phyloP scores from a whole-genome alignment of 306 rosid species.

The Lathyrus sativus region DNA sequence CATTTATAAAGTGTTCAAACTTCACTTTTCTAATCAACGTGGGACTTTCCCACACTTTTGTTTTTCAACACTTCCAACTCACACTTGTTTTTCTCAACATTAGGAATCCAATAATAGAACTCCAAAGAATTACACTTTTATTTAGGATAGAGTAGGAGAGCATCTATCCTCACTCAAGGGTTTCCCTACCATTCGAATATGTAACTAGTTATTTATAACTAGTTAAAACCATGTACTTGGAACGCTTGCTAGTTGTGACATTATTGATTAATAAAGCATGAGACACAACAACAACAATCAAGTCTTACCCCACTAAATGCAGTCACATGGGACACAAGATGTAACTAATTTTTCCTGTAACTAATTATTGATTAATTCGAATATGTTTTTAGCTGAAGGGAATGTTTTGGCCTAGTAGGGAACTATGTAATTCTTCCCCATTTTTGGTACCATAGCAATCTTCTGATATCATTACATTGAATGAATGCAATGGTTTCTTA shows the following conservation, averaged over 20 bases:
- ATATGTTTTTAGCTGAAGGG: not conserved
- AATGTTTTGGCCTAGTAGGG: constrained; percentile 4
- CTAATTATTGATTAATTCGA: too few species aligned
- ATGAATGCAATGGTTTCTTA: constrained; percentile 4
- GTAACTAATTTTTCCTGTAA: not conserved
- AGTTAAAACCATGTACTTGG: not conserved
- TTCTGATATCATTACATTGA: constrained; percentile 9
- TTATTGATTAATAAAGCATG: not conserved
- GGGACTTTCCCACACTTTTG: too few species aligned
- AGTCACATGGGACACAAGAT: not conserved
- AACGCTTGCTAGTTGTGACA: not conserved
- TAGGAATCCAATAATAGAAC: too few species aligned
- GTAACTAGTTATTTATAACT: not conserved
- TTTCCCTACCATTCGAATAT: too few species aligned
- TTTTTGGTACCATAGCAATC: constrained; percentile 12
- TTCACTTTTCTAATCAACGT: too few species aligned
- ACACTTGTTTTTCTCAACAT: too few species aligned
- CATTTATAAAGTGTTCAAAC: too few species aligned
- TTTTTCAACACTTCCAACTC: too few species aligned
- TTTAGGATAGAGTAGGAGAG: too few species aligned
- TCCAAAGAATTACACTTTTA: too few species aligned
- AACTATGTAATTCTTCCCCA: constrained; percentile 3
- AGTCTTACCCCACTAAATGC: too few species aligned
- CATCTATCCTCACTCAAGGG: too few species aligned
- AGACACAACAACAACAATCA: not conserved